Percentiles rank a stretch among this genome's conserved stretches.
These are phyloP conservation scores for Ogataea populi-albae DNA, from an alignment of 805 yeast species.

Conservation along the genomic window DNA sequence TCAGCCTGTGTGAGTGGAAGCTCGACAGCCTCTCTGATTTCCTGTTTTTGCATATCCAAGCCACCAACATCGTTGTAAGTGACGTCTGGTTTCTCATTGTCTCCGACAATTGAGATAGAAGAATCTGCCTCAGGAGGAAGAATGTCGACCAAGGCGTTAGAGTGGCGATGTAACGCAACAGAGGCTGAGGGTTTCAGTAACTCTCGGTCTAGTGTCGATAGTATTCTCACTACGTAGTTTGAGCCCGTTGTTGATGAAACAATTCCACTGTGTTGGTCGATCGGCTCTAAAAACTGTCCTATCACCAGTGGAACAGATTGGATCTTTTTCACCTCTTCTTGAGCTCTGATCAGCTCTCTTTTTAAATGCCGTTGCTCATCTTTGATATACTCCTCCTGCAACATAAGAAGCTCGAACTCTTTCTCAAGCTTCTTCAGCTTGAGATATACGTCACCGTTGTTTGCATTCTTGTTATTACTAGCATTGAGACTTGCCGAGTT, in stretches of 20 bases:
- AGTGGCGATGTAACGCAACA: constrained; percentile 97
- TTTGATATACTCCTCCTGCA: constrained; percentile 96
- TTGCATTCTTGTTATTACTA: constrained; percentile 25
- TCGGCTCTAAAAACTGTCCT: constrained; percentile 97
- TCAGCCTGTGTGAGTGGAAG: constrained; percentile 95
- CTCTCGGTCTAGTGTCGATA: constrained; percentile 93
- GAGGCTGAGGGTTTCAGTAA: constrained; percentile 90
- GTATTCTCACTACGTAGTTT: constrained; percentile 91
- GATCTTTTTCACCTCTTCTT: constrained; percentile 96
- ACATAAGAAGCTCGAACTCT: constrained; percentile 74
- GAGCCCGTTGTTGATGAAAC: constrained; percentile 98
- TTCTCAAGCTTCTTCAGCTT: constrained; percentile 86
- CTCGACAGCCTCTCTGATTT: constrained; percentile 97
- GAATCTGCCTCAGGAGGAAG: constrained; percentile 99
- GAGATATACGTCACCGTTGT: constrained; percentile 66
- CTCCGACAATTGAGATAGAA: constrained; percentile 90
- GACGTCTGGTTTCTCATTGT: constrained; percentile 87
- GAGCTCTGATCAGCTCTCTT: constrained; percentile 92
- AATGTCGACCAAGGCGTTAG: constrained; percentile 95
- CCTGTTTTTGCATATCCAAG: constrained; percentile 98
- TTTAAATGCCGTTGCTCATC: constrained; percentile 97
- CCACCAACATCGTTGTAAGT: constrained; percentile 99
- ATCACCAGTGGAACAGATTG: constrained; percentile 97
- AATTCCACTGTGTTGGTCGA: constrained; percentile 94
- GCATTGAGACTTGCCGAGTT: constrained; percentile 16